Base-by-base conservation (phyloP, 805 yeast species). In the Kregervanrija pseudodelftensis region DNA sequence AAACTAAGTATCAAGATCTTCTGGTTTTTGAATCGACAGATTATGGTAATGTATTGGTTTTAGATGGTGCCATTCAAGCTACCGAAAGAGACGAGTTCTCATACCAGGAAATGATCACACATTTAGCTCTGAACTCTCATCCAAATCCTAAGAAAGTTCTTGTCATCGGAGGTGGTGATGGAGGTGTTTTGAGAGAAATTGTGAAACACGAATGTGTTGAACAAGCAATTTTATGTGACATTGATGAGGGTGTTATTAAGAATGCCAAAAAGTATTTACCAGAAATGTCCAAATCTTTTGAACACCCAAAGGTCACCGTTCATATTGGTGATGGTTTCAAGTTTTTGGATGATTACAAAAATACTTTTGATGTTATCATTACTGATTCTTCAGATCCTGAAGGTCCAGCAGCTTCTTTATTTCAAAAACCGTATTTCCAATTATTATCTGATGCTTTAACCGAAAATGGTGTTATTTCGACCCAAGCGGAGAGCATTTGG, bases 161-260 rank as follows among this genome's bases (percentile, higher is more conserved):
- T 45, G 98, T 91, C 51, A 85, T 91, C 60, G 99, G 99, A 48
- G 99, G 99, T 53, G 99, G 99, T 61, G 99, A 91, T 66, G 99
- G 99, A 57, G 98, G 98, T 68, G 98, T 91, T 42, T 76, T 91
- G 59, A 80, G 98, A 69, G 98, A 91, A 69, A 76, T 90, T 61
- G 86, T 89, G 61, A 91, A 91, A 70, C 96, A 91, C 68, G 80
- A 77, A 42, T 65, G 77, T 49, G 87, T 91, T 44, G 96, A 89
- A 66, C 84, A 83, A 68, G 96, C 95, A 40, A 77, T 85, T 70
- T 74, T 91, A 54, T 89, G 95, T 67, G 99, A 91, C 68, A 91
- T 91, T 56, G 99, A 91, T 61, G 97, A 88, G 69, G 81, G 89
- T 37, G 98, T 90, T 48, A 87, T 90, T 60, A 75, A 81, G 56